Base-by-base conservation (phyloP, 345 rosid species). In the Theobroma cacao region DNA sequence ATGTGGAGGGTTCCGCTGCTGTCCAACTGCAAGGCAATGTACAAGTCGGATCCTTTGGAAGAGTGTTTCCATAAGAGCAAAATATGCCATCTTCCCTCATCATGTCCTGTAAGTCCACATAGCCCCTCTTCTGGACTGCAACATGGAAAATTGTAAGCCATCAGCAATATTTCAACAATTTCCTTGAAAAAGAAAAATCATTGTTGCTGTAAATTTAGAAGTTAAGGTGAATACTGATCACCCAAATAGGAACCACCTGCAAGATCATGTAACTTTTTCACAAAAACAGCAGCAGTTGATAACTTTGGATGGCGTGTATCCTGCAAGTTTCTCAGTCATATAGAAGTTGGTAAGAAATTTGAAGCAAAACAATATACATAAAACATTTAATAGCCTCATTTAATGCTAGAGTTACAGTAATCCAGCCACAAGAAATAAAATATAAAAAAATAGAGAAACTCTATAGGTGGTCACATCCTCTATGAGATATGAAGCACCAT, bases 71-170 rank as follows among this genome's bases (percentile, higher is more conserved):
- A 80, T 91, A 92, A 81, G 88, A 85, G 86, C 89, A 93, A 62
- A 78, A 64, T 34, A 80, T 61, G 69, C 81, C 81, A 75, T 91
- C 96, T 78, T 91, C 98, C 85, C 86, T 87, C 17, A 66, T 69
- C 79, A 79, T 86, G 78, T 92, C 98, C 64, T 93, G 94, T 59
- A 95, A 85, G 87, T 95, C 98, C 77, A 91, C 83, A 80, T 93
- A 95, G 77, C 98, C 98, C 87, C 89, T 91, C 87, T 92, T 95
- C 63, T 93, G 98, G 84, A 93, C 98, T 95, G 90, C 72, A 72
- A 40, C 31, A 77, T 43, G 17, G 55, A 85, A 18, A 66, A 26
- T 65, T 31, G 43, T 78, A 24, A 67, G 79, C 75, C 22, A n/a
- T 75, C 50, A 84, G 15, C 70, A 66, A 52, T 77, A 15, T n/a